Evolutionary conservation across 169 alveolate species (phyloP), one percentile per base, ranked within the genome.

Genomic region (Eimeria maxima): DNA sequence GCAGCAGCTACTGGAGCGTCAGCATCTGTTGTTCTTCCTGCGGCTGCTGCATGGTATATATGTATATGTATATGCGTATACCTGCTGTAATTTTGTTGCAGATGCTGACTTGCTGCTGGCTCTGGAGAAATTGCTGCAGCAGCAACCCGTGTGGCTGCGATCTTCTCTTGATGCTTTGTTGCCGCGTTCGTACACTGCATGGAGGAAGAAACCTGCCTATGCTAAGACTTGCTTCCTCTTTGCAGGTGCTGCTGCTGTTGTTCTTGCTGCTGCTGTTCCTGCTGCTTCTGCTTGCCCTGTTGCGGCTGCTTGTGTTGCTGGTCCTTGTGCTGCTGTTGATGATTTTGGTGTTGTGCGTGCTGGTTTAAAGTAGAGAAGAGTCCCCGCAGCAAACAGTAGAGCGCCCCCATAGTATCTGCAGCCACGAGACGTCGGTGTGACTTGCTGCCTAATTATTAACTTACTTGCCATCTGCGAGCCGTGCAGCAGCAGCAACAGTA

Each of bases 71-170:
- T 33, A 33, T 53, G 60, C 16, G 60, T 53, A 11, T 27, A 50
- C 83, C 11, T 88, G 87, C 55, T 55, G 6, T 24, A 45, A n/a
- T 45, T 69, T 53, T 7, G 44, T 11, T 60, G 84, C 90, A 91
- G 95, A 91, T 42, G 38, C 45, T 42, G 63, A 47, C 11, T 50
- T 91, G 73, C 92, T 96, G 60, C 57, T 65, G 69, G 53, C 73
- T 27, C 57, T 95, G 50, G 69, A 74, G 53, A 83, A 87, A 44
- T 84, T 97, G 93, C 96, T 97, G 81, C 90, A 78, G 53, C 88
- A 95, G 71, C 97, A 95, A 73, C 97, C 98, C 57, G 69, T 97
- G 44, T 97, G 98, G 98, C 94, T 96, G 60, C 94, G 98, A 13
- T 86, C 96, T 53, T 95, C 96, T 27, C 95, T 97, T 27, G 98